Evolutionary conservation across 257 asterid genomes (phyloP).

Genomic region (Gynochthodes officinalis): DNA sequence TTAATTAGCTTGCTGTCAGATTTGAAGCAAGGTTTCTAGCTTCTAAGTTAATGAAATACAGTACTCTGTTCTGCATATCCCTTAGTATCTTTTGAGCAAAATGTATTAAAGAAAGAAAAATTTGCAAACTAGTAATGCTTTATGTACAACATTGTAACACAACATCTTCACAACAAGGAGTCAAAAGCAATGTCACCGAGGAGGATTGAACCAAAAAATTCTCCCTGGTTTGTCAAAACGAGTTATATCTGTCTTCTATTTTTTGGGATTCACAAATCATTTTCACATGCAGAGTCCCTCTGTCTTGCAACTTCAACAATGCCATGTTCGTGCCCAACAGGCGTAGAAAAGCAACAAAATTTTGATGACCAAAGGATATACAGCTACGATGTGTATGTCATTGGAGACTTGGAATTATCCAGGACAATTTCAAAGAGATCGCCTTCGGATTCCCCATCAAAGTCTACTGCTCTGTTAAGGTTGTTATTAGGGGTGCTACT

Average conservation of each 20-base stretch:
- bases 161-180: conserved; percentile 7
- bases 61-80: not conserved
- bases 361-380: not conserved
- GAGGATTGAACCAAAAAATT: conserved; percentile 16
- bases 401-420: conserved; percentile 57
- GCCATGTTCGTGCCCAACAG: not conserved
- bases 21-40: not conserved
- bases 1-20: too few species aligned
- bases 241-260: not conserved
- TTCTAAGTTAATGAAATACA: not conserved
- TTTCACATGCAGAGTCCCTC: conserved; percentile 1
- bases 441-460: conserved; percentile 69
- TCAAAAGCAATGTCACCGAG: conserved; percentile 5
- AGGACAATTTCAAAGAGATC: conserved; percentile 84
- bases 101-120: not conserved
- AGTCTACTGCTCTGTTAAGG: conserved; percentile 6
- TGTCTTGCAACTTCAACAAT: not conserved
- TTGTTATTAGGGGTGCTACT: conserved; percentile 36
- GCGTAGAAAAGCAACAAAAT: not conserved
- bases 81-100: not conserved
- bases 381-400: conserved; percentile 15
- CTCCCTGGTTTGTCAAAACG: conserved; percentile 14
- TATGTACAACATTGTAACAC: conserved; percentile 7
- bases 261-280: not conserved
- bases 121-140: not conserved